Evolutionary conservation across 148 eudicot species (phyloP), one percentile per base, ranked within the genome.

Genomic region (Arctostaphylos glauca): DNA sequence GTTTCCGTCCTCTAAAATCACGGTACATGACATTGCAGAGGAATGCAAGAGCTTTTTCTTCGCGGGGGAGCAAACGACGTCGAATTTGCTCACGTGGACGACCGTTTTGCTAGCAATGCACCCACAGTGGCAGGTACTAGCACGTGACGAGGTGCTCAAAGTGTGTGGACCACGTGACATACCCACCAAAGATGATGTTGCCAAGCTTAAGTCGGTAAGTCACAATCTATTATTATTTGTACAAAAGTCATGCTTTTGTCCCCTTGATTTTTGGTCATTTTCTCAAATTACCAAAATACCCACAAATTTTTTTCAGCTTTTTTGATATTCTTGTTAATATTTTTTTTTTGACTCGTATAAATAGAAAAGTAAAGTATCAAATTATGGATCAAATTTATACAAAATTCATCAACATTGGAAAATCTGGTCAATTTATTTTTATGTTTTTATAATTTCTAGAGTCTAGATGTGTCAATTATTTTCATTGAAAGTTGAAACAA

Each of bases 21-120:
- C 95, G 7, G 94, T 84, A 3, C 81, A 88, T 9, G 98, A 96
- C 90, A 91, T 94, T n/a, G 94, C 93, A 48, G 98, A 96, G 85
- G 98, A 96, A 87, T 96, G 98, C 85, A 96, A 96, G 92, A 94
- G 91, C 56, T 94, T 96, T 85, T 96, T 94, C 89, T 96, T 96
- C 76, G 98, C 98, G 72, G 98, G 98, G 49, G 93, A 91, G 78
- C 98, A 94, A 78, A 96, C 98, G 48, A 94, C 98, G 81, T 91
- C 98, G 76, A 94, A 91, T 72, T 83, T 96, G 98, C 90, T 96
- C 91, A 96, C 98, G 81, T 96, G 98, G 98, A 95, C 94, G 60
- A 89, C 94, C 44, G 90, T 96, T 13, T 78, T 96, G 59, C 86
- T 96, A 21, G 98, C 98, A 54, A 96, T 96, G 98, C 98, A 96